phyloP scores from a whole-genome alignment of 176 grass and related monocot genomes.

The Zizania latifolia region DNA sequence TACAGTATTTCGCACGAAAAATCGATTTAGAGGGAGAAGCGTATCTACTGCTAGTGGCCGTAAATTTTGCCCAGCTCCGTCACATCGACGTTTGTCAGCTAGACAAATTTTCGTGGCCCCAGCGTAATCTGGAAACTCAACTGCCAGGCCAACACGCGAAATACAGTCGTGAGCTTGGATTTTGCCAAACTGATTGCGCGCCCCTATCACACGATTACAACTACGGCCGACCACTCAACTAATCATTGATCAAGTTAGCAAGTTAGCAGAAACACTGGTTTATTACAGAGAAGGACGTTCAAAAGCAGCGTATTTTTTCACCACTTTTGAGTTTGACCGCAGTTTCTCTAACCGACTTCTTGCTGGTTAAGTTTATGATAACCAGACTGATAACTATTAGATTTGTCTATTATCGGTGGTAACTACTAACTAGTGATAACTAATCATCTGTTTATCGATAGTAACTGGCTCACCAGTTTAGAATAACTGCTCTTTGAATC shows the following conservation, averaged over 20 bases:
- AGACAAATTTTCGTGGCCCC: not conserved
- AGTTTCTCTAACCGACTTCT: too few relatives aligned
- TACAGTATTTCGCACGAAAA: not conserved
- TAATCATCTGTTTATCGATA: too few relatives aligned
- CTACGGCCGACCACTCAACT: not conserved
- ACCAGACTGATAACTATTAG: too few relatives aligned
- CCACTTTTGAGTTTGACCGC: too few relatives aligned
- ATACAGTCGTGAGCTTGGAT: not conserved
- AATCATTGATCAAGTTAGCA: not conserved
- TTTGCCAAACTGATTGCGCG: not conserved
- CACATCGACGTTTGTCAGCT: not conserved
- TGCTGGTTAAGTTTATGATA: too few relatives aligned
- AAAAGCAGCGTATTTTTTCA: not conserved
- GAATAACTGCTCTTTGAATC: conserved; percentile 1
- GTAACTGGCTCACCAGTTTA: too few relatives aligned
- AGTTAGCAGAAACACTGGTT: too few relatives aligned
- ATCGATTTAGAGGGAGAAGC: not conserved
- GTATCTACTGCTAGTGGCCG: not conserved
- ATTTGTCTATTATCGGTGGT: too few relatives aligned
- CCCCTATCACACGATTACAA: not conserved
- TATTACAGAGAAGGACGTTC: too few relatives aligned
- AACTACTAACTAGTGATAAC: too few relatives aligned
- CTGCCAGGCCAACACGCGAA: not conserved
- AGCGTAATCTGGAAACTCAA: not conserved
- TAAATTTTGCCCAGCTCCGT: not conserved